A percentile compares a stretch with the other conserved stretches of the same genome.
These are phyloP conservation scores for Kodamaea alishanica DNA, from an alignment of 1,139 yeast genomes.

Conservation along the genomic window DNA sequence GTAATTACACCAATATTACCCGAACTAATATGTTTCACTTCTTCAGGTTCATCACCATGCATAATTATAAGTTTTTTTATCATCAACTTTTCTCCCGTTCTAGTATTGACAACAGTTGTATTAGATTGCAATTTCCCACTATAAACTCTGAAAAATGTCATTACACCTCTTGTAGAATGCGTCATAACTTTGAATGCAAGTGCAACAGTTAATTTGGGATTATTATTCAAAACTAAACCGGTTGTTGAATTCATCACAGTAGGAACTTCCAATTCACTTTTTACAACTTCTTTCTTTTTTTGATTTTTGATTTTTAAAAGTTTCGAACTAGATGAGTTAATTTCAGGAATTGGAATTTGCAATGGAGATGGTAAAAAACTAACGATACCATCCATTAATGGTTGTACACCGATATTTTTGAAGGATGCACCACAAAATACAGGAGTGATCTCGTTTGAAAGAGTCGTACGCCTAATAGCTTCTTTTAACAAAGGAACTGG, in stretches of 20 bases:
- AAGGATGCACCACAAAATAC: constrained; percentile 93
- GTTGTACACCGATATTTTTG: constrained; percentile 91
- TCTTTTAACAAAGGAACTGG: constrained; percentile 47
- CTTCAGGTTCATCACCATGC: constrained; percentile 86
- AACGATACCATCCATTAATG: constrained; percentile 78
- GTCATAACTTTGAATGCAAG: constrained; percentile 88
- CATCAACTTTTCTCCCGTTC: constrained; percentile 64
- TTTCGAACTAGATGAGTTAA: constrained; percentile 26
- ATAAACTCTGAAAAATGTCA: constrained; percentile 86
- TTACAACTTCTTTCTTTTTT: constrained; percentile 14
- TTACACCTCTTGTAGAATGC: constrained; percentile 76
- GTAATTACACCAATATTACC: constrained; percentile 92
- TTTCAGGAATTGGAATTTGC: constrained; percentile 58
- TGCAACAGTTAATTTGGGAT: constrained; percentile 64
- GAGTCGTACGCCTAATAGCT: constrained; percentile 63
- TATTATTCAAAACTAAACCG: constrained; percentile 54
- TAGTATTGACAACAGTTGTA: constrained; percentile 60
- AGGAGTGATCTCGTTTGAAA: constrained; percentile 61
- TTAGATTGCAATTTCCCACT: constrained; percentile 70
- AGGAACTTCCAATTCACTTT: constrained; percentile 24
- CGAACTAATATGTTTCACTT: constrained; percentile 54
- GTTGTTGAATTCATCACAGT: constrained; percentile 33
- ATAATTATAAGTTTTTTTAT: constrained; percentile 69
- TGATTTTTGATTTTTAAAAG: constrained; percentile 11
- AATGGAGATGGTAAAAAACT: constrained; percentile 80